Evolutionary conservation across 78 protist species (phyloP), one percentile per base, ranked within the genome.

Genomic region (Dictyostelium intermedium): DNA sequence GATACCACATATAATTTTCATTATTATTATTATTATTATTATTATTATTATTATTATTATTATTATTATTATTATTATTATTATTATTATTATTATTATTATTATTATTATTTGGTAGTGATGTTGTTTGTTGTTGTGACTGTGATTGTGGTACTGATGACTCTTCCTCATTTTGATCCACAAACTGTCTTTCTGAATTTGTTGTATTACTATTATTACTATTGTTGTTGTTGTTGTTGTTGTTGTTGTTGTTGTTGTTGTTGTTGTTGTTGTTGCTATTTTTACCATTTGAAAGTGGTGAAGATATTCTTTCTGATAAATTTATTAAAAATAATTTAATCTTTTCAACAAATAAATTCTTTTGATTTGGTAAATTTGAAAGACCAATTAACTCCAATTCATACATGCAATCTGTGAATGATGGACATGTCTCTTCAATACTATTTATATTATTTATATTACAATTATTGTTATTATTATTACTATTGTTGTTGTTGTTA

Each of bases 311-410:
- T 18, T 20, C 27, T 1, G 82, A 81, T 35, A 89, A n/a, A 43
- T 69, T 56, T 4, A 34, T 18, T 39, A 89, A 89, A 76, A 89
- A 89, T 14, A 16, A 11, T 47, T 89, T 89, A 9, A 89, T 69
- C n/a, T 47, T 78, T 13, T 89, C 94, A 6, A 80, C 11, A 66
- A 80, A 89, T 34, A 69, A 1, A 35, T 43, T 20, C 73, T 80
- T 89, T 80, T 89, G 94, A n/a, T 89, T 43, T 72, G 47, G 25
- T 60, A 83, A 77, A 23, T 43, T 9, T 43, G 37, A n/a, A 7
- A 85, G 56, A 2, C 50, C 41, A 43, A 87, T 87, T 2, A 27
- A 11, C 2, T 87, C 92, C 13, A 89, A 80, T 20, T 89, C 94
- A 50, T 18, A 76, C 35, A 81, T 79, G 34, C 79, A 72, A 72